A percentile compares a stretch with the other conserved stretches of the same genome.
These are phyloP conservation scores for Arachnopeziza araneosa DNA, from an alignment of 2,329 filamentous ascomycete genomes.

Conservation along the genomic window DNA sequence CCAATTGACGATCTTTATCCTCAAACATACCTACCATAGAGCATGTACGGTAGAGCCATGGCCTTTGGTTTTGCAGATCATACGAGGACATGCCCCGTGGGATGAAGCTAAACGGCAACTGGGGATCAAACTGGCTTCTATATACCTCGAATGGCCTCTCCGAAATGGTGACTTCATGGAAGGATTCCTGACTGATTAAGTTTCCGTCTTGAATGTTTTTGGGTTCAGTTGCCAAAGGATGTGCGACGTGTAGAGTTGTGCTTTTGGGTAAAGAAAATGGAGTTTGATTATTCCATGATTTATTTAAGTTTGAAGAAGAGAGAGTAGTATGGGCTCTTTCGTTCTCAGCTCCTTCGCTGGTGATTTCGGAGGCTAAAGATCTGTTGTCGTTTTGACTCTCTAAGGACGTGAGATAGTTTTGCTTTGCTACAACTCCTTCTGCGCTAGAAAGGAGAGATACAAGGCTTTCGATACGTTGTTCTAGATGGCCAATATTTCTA, in stretches of 20 bases:
- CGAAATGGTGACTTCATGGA: not conserved
- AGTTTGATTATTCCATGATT: not conserved
- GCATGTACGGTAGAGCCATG: slow-evolving; percentile 17
- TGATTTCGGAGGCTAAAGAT: not conserved
- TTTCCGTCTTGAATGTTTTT: not conserved
- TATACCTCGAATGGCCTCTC: slow-evolving; percentile 12
- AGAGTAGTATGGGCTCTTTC: not conserved
- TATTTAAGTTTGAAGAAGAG: not conserved
- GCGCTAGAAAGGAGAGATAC: slow-evolving; percentile 18
- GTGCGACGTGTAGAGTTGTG: not conserved
- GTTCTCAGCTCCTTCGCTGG: not conserved
- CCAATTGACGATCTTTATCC: slow-evolving; percentile 11
- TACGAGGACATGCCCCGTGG: slow-evolving; percentile 7
- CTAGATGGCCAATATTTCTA: slow-evolving; percentile 17
- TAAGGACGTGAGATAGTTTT: slow-evolving; percentile 1
- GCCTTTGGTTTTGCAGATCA: slow-evolving; percentile 12
- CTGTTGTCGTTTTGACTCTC: slow-evolving; percentile 6
- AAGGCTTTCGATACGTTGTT: slow-evolving; percentile 22
- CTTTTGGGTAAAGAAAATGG: not conserved
- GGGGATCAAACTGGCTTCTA: slow-evolving; percentile 11
- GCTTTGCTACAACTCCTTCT: slow-evolving; percentile 8
- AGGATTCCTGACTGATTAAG: not conserved
- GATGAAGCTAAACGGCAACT: slow-evolving; percentile 19
- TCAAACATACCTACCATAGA: slow-evolving; percentile 13
- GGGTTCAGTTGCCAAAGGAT: not conserved